Percentiles rank a stretch among this genome's conserved stretches.
Evolutionary conservation across 169 alveolate genomes (phyloP).

Genomic region (Cryptosporidium ubiquitum): DNA sequence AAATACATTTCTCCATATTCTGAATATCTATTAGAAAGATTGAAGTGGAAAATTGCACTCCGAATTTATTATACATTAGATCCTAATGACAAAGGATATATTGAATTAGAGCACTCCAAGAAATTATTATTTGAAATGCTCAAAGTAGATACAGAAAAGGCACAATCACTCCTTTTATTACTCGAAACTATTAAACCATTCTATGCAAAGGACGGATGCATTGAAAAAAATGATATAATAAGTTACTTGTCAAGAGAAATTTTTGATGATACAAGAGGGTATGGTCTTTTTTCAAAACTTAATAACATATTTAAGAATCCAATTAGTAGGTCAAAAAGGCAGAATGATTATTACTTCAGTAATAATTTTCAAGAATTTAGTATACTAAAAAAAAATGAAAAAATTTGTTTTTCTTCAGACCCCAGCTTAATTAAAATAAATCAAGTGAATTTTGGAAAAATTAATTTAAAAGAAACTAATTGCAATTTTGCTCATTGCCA

Average conservation of each 20-base stretch:
- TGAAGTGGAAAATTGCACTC: slow-evolving; percentile 70
- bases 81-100: slow-evolving; percentile 46
- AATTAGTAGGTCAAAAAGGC: slow-evolving; percentile 18
- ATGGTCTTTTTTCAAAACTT: slow-evolving; percentile 60
- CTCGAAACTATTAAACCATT: slow-evolving; percentile 45
- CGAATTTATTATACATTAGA: slow-evolving; percentile 67
- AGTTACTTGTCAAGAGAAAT: slow-evolving; percentile 20
- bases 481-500: neutral
- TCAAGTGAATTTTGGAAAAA: neutral
- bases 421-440: neutral
- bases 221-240: slow-evolving; percentile 50
- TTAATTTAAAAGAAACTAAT: neutral
- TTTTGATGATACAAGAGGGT: slow-evolving; percentile 36
- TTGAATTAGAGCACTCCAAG: slow-evolving; percentile 19
- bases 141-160: slow-evolving; percentile 47
- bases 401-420: neutral
- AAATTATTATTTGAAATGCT: slow-evolving; percentile 22
- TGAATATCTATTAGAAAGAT: slow-evolving; percentile 53
- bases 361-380: neutral
- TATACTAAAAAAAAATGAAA: neutral
- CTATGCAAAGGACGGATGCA: slow-evolving; percentile 25
- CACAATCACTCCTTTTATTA: slow-evolving; percentile 32
- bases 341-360: neutral
- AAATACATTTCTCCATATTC: slow-evolving; percentile 61
- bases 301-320: slow-evolving; percentile 31